Base-by-base conservation (phyloP, 768 basidiomycete species). In the Pseudohyphozyma bogoriensis region DNA sequence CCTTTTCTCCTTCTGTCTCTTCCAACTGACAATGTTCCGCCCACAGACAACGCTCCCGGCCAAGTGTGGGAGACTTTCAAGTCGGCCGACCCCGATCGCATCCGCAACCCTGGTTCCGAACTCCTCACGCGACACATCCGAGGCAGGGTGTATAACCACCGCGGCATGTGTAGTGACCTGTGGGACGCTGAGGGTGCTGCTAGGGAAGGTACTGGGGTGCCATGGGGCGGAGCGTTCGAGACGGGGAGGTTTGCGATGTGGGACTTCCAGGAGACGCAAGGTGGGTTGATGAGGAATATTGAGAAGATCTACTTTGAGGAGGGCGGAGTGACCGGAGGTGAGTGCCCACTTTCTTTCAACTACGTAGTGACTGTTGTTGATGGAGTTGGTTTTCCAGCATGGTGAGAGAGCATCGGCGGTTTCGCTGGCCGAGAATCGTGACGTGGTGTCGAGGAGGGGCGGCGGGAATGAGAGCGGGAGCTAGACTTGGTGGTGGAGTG, bases 31-130 rank as follows among this genome's bases (percentile, higher is more conserved):
- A 56, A 4, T 12, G 5, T 44, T 9, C 16, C n/a, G 24, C 3
- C 32, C 9, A 2, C 29, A 46, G 31, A 26, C n/a, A 51, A 56
- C 39, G 51, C 42, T 4, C 59, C 44, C 4, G 68, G 69, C 18
- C 15, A 29, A 24, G 59, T 61, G 4, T 70, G 66, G 46, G 53
- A 59, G 16, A 40, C 52, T 24, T 36, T 71, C 59, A 71, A 71
- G 55, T 35, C 26, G 16, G 40, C 58, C 24, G 22, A n/a, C 1
- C 42, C 58, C 29, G 65, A 67, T 24, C 50, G 26, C n/a, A 46
- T 64, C 20, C 20, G 39, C n/a, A 20, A 5, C 18, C 22, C 45
- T 2, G 22, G 18, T 0, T 55, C 50, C 10, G 20, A 18, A 37
- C 37, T 18, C 33, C 55, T 18, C n/a, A 28, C 37, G 18, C 9